Evolutionary conservation across 23 red algal genomes (phyloP).

Genomic region (Pyropia yezoensis): DNA sequence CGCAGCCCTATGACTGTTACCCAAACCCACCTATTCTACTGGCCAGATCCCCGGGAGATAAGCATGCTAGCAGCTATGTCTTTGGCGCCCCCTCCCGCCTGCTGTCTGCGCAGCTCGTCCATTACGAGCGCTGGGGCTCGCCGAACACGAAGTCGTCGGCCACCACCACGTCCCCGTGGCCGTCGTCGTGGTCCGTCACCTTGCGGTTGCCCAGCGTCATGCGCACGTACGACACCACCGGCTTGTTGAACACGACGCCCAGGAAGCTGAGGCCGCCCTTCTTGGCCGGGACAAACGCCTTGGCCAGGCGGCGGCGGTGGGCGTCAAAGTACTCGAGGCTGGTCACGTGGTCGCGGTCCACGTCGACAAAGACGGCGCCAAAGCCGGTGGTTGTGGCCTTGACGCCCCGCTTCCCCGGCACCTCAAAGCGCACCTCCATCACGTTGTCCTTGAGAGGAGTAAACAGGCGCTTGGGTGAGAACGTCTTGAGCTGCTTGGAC

Average conservation of each 20-base stretch:
- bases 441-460: constrained; percentile 28
- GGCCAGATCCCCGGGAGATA: too few relatives aligned
- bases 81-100: too few relatives aligned
- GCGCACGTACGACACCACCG: background rate
- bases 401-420: background rate
- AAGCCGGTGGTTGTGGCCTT: constrained; percentile 26
- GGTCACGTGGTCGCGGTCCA: constrained; percentile 16
- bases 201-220: constrained; percentile 28
- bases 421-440: constrained; percentile 15
- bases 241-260: constrained; percentile 1
- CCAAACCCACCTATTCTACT: too few relatives aligned
- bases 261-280: constrained; percentile 27
- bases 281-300: constrained; percentile 24
- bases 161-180: constrained; percentile 20
- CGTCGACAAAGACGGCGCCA: constrained; percentile 41
- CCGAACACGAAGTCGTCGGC: constrained; percentile 52
- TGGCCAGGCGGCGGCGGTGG: constrained; percentile 12
- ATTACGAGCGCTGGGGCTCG: constrained; percentile 10
- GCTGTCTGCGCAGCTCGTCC: too few relatives aligned
- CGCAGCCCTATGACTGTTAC: too few relatives aligned
- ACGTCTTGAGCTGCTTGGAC: constrained; percentile 14
- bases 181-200: constrained; percentile 7
- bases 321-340: constrained; percentile 18
- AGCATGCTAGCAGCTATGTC: too few relatives aligned
- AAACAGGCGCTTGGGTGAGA: constrained; percentile 30